Conservation (phyloP, 352 stramenopile species). For the Phytophthora sp. region DNA sequence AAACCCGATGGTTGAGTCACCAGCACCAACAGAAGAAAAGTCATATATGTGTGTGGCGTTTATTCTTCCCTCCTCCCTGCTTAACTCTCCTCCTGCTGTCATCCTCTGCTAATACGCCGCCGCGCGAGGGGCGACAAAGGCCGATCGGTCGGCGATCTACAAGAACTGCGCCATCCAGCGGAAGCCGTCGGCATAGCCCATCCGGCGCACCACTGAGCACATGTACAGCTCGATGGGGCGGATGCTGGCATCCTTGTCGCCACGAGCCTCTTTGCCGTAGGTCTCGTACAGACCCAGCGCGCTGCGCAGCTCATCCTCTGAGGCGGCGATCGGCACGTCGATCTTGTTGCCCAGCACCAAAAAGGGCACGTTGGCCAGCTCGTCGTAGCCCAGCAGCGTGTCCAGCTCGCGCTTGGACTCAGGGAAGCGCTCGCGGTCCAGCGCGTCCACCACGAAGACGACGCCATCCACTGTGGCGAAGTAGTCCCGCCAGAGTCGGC, state of each 20-base stretch:
- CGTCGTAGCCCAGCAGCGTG: constrained; percentile 96
- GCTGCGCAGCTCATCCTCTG: constrained; percentile 98
- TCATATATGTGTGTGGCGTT: constrained; percentile 30
- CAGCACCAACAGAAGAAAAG: constrained; percentile 7
- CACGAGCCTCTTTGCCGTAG: constrained; percentile 97
- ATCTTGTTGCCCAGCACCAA: constrained; percentile 99
- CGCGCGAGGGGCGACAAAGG: constrained; percentile 14
- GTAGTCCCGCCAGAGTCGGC: constrained; percentile 99
- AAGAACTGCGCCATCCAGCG: constrained; percentile 92
- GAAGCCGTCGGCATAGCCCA: constrained; percentile 98
- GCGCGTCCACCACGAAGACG: constrained; percentile 99
- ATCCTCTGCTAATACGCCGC: constrained; percentile 36
- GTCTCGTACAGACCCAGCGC: constrained; percentile 98
- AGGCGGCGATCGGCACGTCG: constrained; percentile 96
- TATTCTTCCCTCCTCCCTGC: constrained; percentile 30
- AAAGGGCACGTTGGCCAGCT: constrained; percentile 98
- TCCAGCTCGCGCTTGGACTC: constrained; percentile 99
- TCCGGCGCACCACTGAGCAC: constrained; percentile 98
- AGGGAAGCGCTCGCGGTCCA: constrained; percentile 98
- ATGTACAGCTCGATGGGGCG: constrained; percentile 99
- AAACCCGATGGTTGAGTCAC: constrained; percentile 5
- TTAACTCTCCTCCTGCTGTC: constrained; percentile 20
- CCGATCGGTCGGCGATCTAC: constrained; percentile 46
- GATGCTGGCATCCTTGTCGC: constrained; percentile 90
- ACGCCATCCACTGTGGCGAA: constrained; percentile 99